Evolutionary conservation across 1,284 basidiomycete species (phyloP).

Genomic region (Hypsizygus ulmarius): DNA sequence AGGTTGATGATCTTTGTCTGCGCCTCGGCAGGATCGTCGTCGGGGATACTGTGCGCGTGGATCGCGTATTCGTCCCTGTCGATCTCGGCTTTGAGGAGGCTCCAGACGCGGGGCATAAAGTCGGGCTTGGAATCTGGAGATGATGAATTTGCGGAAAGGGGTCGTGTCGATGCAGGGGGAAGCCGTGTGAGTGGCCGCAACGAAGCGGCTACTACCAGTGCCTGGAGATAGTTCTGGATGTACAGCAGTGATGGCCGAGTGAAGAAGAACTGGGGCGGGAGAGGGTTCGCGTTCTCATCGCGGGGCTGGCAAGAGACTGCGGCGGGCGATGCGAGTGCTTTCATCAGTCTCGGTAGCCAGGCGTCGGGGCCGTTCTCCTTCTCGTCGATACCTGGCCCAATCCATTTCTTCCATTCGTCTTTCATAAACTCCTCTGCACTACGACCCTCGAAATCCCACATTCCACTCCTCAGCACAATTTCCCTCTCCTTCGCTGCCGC

Average conservation of each 20-base stretch:
- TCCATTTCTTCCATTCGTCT: constrained; percentile 21
- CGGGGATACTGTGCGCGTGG: background rate
- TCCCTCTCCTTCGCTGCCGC: constrained; percentile 53
- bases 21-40: constrained; percentile 9
- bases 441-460: constrained; percentile 43
- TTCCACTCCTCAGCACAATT: constrained; percentile 36
- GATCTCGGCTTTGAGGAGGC: constrained; percentile 58
- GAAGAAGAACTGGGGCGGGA: constrained; percentile 66
- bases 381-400: background rate
- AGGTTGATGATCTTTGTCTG: constrained; percentile 60
- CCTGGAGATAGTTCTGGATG: constrained; percentile 69
- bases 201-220: constrained; percentile 61
- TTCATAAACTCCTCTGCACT: constrained; percentile 40
- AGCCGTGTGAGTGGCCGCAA: constrained; percentile 53
- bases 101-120: constrained; percentile 62
- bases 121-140: constrained; percentile 21
- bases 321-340: constrained; percentile 41
- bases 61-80: constrained; percentile 33
- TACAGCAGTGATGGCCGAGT: constrained; percentile 49
- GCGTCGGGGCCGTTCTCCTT: background rate
- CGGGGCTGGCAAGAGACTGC: constrained; percentile 47
- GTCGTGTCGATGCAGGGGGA: constrained; percentile 21
- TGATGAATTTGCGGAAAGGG: background rate
- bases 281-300: constrained; percentile 31
- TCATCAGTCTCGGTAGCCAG: constrained; percentile 51